Evolutionary conservation across 2,329 filamentous ascomycete species (phyloP).

Genomic region (Calcarisporium arbuscula): DNA sequence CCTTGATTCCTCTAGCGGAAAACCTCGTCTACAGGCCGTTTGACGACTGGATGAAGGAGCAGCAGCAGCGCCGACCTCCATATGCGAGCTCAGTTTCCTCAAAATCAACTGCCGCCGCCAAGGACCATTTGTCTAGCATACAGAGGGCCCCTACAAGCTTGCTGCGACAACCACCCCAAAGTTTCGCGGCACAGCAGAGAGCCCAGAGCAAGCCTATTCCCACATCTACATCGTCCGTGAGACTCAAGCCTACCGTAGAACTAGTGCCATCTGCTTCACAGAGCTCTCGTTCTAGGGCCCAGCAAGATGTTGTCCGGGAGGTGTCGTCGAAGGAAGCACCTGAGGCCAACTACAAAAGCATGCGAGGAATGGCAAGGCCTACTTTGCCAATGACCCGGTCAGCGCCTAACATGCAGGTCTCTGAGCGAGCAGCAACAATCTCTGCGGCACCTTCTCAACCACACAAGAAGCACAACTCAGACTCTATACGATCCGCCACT

Average conservation of each 20-base stretch:
- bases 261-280: conserved; percentile 19
- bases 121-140: conserved; percentile 26
- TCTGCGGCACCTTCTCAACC: conserved; percentile 16
- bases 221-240: conserved; percentile 15
- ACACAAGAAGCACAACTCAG: conserved; percentile 21
- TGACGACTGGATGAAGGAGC: conserved; percentile 53
- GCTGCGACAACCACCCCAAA: conserved; percentile 51
- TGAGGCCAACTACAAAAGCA: conserved; percentile 18
- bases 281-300: conserved; percentile 20
- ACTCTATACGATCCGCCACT: conserved; percentile 33
- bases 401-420: conserved; percentile 18
- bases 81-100: conserved; percentile 23
- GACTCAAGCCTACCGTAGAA: conserved; percentile 18
- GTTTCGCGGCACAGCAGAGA: conserved; percentile 60
- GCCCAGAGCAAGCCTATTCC: conserved; percentile 44
- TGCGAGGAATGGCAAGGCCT: conserved; percentile 21
- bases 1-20: conserved; percentile 54
- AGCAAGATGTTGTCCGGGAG: conserved; percentile 21
- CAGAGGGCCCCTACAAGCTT: conserved; percentile 35
- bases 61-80: conserved; percentile 31
- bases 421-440: conserved; percentile 23
- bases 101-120: conserved; percentile 18
- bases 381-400: conserved; percentile 20
- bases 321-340: conserved; percentile 14
- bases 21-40: conserved; percentile 60